Evolutionary conservation across 2,329 filamentous ascomycete species (phyloP), one percentile per base, ranked within the genome.

Genomic region (Penicillium decumbens): DNA sequence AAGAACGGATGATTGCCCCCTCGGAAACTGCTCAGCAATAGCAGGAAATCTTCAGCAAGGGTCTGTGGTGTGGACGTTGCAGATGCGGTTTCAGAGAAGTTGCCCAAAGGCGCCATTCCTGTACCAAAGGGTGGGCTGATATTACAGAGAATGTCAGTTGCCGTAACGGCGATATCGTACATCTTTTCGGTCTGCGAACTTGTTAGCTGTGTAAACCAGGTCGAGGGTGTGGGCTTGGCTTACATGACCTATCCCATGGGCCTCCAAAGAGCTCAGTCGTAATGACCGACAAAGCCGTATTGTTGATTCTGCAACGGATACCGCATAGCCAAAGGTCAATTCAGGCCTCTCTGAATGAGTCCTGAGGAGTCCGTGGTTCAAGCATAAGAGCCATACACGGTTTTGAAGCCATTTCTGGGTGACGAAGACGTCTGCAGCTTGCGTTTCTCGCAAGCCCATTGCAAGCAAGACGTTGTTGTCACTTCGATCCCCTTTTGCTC

Each of bases 351-450:
- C 69, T 0, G 70, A 67, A 9, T 59, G 43, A 9, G 65, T 58
- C 23, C 60, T 55, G 5, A 74, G 51, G 7, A 74, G 59, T 10
- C 67, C 68, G 53, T 75, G 72, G 3, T 67, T 69, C 15, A 69
- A 60, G 46, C 70, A 73, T 7, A 74, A 56, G 28, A 71, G 64
- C 72, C 72, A 74, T 8, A 75, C 51, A 8, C 72, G 66, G 32
- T 74, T 73, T 27, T 72, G 63, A 6, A 73, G 63, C 72, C 72
- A 75, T 53, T 72, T 70, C 47, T 74, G 70, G 2, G 72, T 72
- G 18, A 74, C 61, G 1, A 69, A 67, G 2, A 74, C 66, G 49
- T 75, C 72, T 1, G 71, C 72, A 39, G 67, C 68, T 51, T 75
- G 72, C 2, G 67, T 72, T 45, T 74, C 72, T 13, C 60, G 57